Percentiles rank a stretch among this genome's conserved stretches.
Conservation (phyloP, 768 basidiomycete genomes). For the Lactarius hengduanensis region DNA sequence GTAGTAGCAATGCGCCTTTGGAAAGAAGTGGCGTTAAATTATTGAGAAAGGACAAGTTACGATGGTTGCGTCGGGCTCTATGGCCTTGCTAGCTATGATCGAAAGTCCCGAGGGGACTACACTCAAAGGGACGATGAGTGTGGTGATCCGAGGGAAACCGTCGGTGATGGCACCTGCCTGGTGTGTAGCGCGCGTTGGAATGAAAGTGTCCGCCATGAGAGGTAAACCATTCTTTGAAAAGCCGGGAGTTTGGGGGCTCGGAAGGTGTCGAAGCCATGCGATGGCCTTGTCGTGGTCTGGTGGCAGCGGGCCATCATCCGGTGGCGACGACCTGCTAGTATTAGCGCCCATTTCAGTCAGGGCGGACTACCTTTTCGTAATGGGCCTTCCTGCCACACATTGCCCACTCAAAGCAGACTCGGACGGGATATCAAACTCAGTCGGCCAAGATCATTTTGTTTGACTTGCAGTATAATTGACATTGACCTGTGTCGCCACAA, state of each 20-base stretch:
- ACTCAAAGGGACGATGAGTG: not conserved
- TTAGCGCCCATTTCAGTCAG: too few relatives aligned
- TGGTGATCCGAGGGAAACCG: not conserved
- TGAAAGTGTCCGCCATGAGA: slow-evolving; percentile 53
- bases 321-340: not conserved
- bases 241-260: slow-evolving; percentile 29
- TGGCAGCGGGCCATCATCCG: not conserved
- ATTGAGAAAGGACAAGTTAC: slow-evolving; percentile 69
- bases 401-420: too few relatives aligned
- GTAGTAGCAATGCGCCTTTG: slow-evolving; percentile 41
- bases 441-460: too few relatives aligned
- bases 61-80: slow-evolving; percentile 52
- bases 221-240: slow-evolving; percentile 52
- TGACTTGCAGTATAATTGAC: too few relatives aligned
- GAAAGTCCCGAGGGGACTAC: slow-evolving; percentile 43
- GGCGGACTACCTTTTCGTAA: too few relatives aligned
- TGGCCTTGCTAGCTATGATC: slow-evolving; percentile 47
- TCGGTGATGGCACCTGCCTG: slow-evolving; percentile 42
- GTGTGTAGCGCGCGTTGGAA: slow-evolving; percentile 41
- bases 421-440: too few relatives aligned
- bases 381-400: too few relatives aligned
- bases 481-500: too few relatives aligned
- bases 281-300: not conserved
- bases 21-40: slow-evolving; percentile 56
- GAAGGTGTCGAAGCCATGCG: not conserved